Base-by-base conservation (phyloP, 805 yeast genomes). In the Kurtzmaniella fragi region DNA sequence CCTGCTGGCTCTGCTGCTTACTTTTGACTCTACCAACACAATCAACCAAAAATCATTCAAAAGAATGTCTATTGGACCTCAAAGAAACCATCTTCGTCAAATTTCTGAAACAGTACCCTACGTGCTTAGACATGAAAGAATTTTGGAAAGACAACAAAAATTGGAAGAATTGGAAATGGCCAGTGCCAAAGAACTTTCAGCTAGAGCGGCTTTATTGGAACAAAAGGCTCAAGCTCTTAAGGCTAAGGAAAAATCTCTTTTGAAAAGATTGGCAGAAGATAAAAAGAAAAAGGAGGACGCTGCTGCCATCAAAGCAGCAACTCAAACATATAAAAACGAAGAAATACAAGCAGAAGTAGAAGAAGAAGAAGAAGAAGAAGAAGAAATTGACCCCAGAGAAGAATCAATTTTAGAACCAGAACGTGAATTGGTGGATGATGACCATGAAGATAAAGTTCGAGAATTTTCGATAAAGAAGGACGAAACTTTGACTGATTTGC, bases 91-190 rank as follows among this genome's bases (percentile, higher is more conserved):
- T 59, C 64, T 85, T 47, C 71, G 95, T 54, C 84, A 81, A 53
- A 79, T 85, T 40, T 81, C 89, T 32, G 91, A 84, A 54, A 85
- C 93, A 1, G 86, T 85, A 17, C 95, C 95, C n/a, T 85, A 85
- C 49, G 82, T 84, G 27, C 64, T 85, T 45, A 75, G 86, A 55
- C 91, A 84, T 57, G 91, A 85, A 59, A 74, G 83, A 41, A 74
- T 84, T 41, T 62, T 79, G 47, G 82, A 83, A 38, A 80, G 85
- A 58, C 90, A 85, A 53, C 86, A 80, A 42, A 84, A 82, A 61
- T 64, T 85, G 37, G 90, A 84, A 56, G 88, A 84, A 49, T 62
- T 85, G 62, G 95, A 85, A 57, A 81, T 82, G 52, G 82, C 81
- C 45, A 77, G 85, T 39, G 93, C 91, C 0, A 73, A 73, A 53